Base-by-base conservation (phyloP, 139 green algal species). In the Tetradesmus obliquus region DNA sequence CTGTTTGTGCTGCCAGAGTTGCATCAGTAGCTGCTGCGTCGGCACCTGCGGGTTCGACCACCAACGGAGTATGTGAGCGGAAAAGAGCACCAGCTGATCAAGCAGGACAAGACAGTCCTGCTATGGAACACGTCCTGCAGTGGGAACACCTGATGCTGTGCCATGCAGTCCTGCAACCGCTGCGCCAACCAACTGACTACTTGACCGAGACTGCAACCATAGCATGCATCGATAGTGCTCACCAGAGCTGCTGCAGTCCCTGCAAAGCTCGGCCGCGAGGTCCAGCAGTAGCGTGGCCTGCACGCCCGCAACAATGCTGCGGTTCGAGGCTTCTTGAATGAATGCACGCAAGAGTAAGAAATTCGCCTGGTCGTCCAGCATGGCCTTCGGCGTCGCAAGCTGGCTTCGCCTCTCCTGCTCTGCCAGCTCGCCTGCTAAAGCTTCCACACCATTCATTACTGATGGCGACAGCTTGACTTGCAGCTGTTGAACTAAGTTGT, bases 201-300 rank as follows among this genome's bases (percentile, higher is more conserved):
- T 54, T 5, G 4, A 54, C 7, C 5, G 0, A 8, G 13, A 53
- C n/a, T 82, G 2, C 6, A 4, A 6, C 53, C 72, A 17, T 17
- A 54, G 7, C 8, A 57, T 5, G 2, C 79, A 3, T 54, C 58
- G 9, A n/a, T 1, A 6, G 32, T 51, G 20, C 24, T 3, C 45
- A 76, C 66, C 66, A 76, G 5, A 24, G 66, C 66, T 19, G 12
- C 66, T 76, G 66, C n/a, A 8, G 66, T 76, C 66, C 66, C 66
- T 76, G 17, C 66, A 76, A 9, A 80, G 45, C 60, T 81, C 84
- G 17, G 51, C 60, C 5, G 84, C 84, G 9, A 89, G 62, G 6
- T 89, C 84, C 24, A 82, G 24, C 32, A 89, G 19, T 51, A 89
- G 62, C 24, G 55, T 89, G 62, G 79, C 84, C 55, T 89, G 84